Percentiles rank a stretch among this genome's conserved stretches.
These are phyloP conservation scores for Globisporangium solare DNA, from an alignment of 352 stramenopile species.

Conservation along the genomic window DNA sequence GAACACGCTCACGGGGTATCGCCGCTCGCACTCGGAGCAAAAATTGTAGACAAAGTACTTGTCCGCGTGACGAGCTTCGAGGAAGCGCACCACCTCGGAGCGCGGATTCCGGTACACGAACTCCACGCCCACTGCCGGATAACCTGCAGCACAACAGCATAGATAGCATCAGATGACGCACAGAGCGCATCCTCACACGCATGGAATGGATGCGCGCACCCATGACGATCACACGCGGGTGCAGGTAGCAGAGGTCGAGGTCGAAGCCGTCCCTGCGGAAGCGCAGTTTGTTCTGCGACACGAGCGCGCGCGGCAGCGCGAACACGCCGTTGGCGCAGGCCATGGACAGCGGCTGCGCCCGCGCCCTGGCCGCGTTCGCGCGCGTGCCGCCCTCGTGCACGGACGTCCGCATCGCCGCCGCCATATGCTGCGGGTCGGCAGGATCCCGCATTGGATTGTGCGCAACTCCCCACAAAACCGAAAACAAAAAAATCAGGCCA, in stretches of 20 bases:
- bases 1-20: slow-evolving; percentile 52
- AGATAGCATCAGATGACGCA: neutral
- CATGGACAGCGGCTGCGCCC: slow-evolving; percentile 12
- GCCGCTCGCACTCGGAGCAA: slow-evolving; percentile 46
- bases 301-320: slow-evolving; percentile 49
- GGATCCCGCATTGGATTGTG: too few species aligned
- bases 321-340: slow-evolving; percentile 31
- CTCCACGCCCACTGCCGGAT: slow-evolving; percentile 51
- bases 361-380: neutral
- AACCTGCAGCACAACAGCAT: slow-evolving; percentile 25
- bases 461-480: too few species aligned
- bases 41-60: slow-evolving; percentile 80
- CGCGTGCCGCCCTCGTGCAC: neutral
- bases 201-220: slow-evolving; percentile 19
- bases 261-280: slow-evolving; percentile 57
- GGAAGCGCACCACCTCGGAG: slow-evolving; percentile 45
- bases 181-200: neutral
- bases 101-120: slow-evolving; percentile 59
- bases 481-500: too few species aligned
- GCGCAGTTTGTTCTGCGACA: slow-evolving; percentile 77
- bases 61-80: slow-evolving; percentile 41
- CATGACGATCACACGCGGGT: slow-evolving; percentile 76
- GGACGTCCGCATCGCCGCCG: neutral
- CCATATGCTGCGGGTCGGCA: too few species aligned
- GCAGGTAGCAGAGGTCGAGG: slow-evolving; percentile 68